Evolutionary conservation across 768 basidiomycete genomes (phyloP).

Genomic region (Agrocybe pediades): DNA sequence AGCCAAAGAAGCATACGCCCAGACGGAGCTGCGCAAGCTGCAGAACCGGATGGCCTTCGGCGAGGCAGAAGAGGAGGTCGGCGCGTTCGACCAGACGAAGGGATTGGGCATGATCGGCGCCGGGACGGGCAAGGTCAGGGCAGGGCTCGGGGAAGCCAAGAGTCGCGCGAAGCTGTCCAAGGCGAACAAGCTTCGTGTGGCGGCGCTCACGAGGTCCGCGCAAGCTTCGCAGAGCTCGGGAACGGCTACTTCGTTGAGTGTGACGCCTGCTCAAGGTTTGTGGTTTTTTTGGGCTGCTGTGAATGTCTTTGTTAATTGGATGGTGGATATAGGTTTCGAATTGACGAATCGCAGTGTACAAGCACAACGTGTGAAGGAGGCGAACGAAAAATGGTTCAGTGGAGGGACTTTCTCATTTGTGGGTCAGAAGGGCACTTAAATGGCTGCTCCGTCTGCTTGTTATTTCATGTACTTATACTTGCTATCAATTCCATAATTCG

Average conservation of each 20-base stretch:
- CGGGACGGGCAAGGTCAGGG: conserved; percentile 86
- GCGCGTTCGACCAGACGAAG: conserved; percentile 96
- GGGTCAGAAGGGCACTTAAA: conserved; percentile 47
- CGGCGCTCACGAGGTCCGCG: conserved; percentile 78
- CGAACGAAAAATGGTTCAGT: conserved; percentile 97
- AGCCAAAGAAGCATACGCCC: conserved; percentile 97
- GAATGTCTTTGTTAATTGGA: not conserved
- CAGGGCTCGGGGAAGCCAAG: conserved; percentile 84
- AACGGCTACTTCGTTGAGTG: conserved; percentile 87
- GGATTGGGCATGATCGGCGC: conserved; percentile 96
- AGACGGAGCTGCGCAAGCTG: conserved; percentile 94
- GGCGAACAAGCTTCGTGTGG: conserved; percentile 87
- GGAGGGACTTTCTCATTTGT: conserved; percentile 82
- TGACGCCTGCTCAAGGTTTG: conserved; percentile 93
- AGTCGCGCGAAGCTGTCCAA: conserved; percentile 97
- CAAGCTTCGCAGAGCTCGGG: conserved; percentile 67
- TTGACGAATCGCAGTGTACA: conserved; percentile 89
- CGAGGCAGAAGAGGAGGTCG: conserved; percentile 93
- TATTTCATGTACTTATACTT: not conserved
- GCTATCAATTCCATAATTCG: not conserved
- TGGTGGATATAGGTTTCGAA: conserved; percentile 70
- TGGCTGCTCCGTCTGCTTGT: not conserved
- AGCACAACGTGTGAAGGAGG: conserved; percentile 88
- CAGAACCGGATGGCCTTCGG: conserved; percentile 98
- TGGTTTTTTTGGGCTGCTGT: not conserved